Evolutionary conservation across 2,329 filamentous ascomycete species (phyloP).

Genomic region (Apiospora marii): DNA sequence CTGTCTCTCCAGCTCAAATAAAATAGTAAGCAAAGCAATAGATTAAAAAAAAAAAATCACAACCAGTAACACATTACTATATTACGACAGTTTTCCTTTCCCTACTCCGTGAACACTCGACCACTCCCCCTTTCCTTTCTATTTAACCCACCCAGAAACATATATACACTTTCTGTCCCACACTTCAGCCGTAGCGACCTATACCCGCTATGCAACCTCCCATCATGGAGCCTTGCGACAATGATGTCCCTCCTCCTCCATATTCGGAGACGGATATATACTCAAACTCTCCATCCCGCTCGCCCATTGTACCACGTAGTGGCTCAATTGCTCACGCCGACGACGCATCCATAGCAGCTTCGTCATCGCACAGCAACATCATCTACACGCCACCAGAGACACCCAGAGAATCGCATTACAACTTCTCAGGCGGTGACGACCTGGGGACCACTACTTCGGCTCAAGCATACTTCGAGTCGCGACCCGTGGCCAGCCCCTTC

Average conservation of each 20-base stretch:
- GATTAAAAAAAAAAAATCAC: not conserved
- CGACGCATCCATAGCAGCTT: conserved; percentile 48
- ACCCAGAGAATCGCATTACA: conserved; percentile 46
- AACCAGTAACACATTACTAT: not conserved
- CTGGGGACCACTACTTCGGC: conserved; percentile 43
- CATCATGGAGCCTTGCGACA: conserved; percentile 43
- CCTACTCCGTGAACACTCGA: not conserved
- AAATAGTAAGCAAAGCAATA: not conserved
- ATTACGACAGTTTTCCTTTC: not conserved
- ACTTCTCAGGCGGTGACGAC: conserved; percentile 40
- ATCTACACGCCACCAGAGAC: conserved; percentile 62
- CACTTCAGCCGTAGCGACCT: not conserved
- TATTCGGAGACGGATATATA: conserved; percentile 66
- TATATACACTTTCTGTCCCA: not conserved
- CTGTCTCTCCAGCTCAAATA: not conserved
- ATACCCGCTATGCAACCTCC: conserved; percentile 1
- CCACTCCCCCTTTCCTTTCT: not conserved
- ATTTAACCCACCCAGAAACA: not conserved
- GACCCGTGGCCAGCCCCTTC: conserved; percentile 42
- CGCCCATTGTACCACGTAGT: conserved; percentile 30
- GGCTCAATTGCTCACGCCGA: conserved; percentile 38
- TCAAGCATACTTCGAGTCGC: conserved; percentile 56
- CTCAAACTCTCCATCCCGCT: conserved; percentile 49
- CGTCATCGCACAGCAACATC: conserved; percentile 52
- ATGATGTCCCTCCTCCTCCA: conserved; percentile 58